Conservation (phyloP, 1,284 basidiomycete genomes). For the Waitea zeae region DNA sequence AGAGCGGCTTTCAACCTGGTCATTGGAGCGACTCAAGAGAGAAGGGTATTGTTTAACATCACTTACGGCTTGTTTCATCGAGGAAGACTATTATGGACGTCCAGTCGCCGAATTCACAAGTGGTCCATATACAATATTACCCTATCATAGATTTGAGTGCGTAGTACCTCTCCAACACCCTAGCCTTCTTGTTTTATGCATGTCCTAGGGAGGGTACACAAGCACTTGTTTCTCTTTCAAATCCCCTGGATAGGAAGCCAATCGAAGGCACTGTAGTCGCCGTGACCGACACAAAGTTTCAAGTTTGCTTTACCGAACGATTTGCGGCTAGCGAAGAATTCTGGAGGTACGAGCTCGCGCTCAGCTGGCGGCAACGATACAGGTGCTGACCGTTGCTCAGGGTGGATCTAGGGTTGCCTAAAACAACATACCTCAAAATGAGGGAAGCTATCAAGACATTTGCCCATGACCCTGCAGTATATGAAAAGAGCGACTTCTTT, state of each 20-base stretch:
- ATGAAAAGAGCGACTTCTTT: not conserved
- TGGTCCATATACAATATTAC: not conserved
- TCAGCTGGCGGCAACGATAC: not conserved
- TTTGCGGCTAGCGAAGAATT: slow-evolving; percentile 25
- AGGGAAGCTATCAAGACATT: slow-evolving; percentile 45
- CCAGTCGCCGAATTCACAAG: not conserved
- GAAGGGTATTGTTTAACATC: not conserved
- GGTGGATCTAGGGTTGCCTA: slow-evolving; percentile 55
- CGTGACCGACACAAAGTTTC: slow-evolving; percentile 28
- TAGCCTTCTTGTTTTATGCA: not conserved
- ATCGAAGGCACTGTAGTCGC: slow-evolving; percentile 38
- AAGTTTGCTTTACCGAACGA: slow-evolving; percentile 36
- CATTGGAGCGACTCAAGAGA: not conserved
- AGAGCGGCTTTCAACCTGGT: not conserved
- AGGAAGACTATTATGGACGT: not conserved
- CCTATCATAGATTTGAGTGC: not conserved
- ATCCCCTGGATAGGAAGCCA: slow-evolving; percentile 37
- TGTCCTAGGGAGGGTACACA: slow-evolving; percentile 39
- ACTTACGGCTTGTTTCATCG: not conserved
- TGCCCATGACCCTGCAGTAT: slow-evolving; percentile 30
- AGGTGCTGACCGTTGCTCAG: slow-evolving; percentile 13
- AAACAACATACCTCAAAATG: slow-evolving; percentile 56
- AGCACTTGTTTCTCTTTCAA: slow-evolving; percentile 41
- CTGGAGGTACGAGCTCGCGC: slow-evolving; percentile 38
- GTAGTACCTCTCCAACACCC: not conserved